phyloP scores from a whole-genome alignment of 2,329 filamentous ascomycete genomes.

The Xylaria sp. region DNA sequence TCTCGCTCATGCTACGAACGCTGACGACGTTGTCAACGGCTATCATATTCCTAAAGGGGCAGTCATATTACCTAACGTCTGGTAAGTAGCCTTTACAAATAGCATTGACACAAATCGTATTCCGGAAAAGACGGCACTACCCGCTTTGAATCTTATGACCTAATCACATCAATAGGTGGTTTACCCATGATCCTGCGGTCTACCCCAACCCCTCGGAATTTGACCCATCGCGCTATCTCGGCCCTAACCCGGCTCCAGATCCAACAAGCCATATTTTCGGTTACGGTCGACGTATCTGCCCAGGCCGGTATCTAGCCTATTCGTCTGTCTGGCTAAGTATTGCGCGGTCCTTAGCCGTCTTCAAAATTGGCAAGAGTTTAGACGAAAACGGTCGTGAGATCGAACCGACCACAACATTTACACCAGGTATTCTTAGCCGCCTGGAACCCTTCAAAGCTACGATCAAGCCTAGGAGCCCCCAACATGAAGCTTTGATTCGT shows the following conservation, averaged over 20 bases:
- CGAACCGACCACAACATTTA: slow-evolving; percentile 34
- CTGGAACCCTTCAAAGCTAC: slow-evolving; percentile 40
- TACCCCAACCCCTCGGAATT: slow-evolving; percentile 61
- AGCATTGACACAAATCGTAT: too few relatives aligned
- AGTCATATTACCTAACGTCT: slow-evolving; percentile 34
- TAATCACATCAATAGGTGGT: slow-evolving; percentile 38
- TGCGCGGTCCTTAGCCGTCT: slow-evolving; percentile 59
- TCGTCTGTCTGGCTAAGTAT: slow-evolving; percentile 50
- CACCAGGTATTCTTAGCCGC: slow-evolving; percentile 44
- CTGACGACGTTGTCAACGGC: slow-evolving; percentile 35
- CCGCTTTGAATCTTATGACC: too few relatives aligned
- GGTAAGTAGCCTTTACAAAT: slow-evolving; percentile 27
- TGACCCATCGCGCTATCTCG: slow-evolving; percentile 51
- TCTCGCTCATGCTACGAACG: slow-evolving; percentile 26
- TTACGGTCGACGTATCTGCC: slow-evolving; percentile 53
- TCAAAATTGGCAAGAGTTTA: slow-evolving; percentile 54
- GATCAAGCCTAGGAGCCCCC: slow-evolving; percentile 43
- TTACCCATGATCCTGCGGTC: slow-evolving; percentile 73
- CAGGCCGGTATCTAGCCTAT: slow-evolving; percentile 50
- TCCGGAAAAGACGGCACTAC: too few relatives aligned
- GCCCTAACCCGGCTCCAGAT: slow-evolving; percentile 47
- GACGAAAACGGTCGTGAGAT: slow-evolving; percentile 53
- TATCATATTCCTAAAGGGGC: slow-evolving; percentile 40
- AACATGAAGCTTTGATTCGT: slow-evolving; percentile 45
- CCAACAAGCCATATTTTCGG: slow-evolving; percentile 49